Base-by-base conservation (phyloP, 2,329 filamentous ascomycete genomes). In the Hirsutella rhossiliensis region DNA sequence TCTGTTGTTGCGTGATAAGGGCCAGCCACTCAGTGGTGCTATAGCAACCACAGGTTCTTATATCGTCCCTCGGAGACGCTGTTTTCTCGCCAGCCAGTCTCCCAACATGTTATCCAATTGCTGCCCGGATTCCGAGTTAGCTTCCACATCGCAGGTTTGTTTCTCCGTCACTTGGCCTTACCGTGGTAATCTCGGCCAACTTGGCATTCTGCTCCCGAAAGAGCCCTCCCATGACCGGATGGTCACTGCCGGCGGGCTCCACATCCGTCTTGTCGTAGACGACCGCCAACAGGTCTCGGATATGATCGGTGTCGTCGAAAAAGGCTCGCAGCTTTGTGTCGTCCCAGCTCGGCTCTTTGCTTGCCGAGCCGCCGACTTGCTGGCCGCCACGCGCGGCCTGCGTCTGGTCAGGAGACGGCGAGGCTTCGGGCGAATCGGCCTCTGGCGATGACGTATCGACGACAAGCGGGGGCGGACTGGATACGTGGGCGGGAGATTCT, bases 251-350 rank as follows among this genome's bases (percentile, higher is more conserved):
- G 8, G 83, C 85, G 17, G 87, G 84, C 37, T 80, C 75, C 15
- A 94, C 80, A 47, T 89, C 85, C 13, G 80, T 84, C 61, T 89
- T 95, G 64, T 97, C 89, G 58, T 95, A 89, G 27, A 98, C 87
- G 48, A 98, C 84, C 32, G 89, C 76, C 42, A 97, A 73, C 59
- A 97, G 76, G 59, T 98, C 90, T 42, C 87, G 79, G 52, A 98
- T 87, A 50, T 95, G 87, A 30, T 82, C 81, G 48, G 87, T 80
- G 52, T 92, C 87, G 52, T 97, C 90, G 55, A 97, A 84, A 64
- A 96, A 98, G 13, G 85, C 82, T 47, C 87, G 80, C 27, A 98
- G 75, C 54, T 80, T 86, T 45, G 80, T 73, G 61, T 97, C 90
- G 49, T 87, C 90, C 92, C 92, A 98, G 0, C 80, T 77, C 23